phyloP scores from a whole-genome alignment of 2,329 filamentous ascomycete genomes.

The Venturia asperata region DNA sequence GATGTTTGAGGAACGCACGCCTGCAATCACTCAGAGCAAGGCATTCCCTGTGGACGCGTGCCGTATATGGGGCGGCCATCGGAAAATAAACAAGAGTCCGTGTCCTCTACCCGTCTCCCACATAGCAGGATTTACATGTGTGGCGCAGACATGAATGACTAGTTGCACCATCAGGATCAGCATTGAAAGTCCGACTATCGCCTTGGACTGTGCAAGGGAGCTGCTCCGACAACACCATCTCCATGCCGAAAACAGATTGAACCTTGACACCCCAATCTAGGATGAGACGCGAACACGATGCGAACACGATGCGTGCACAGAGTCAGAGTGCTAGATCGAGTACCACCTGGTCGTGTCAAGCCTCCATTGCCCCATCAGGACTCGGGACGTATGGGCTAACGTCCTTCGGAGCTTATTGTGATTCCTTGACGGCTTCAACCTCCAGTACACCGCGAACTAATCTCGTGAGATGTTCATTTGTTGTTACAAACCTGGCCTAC shows the following conservation, averaged over 20 bases:
- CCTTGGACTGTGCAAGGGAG: background rate
- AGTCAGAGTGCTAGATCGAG: slow-evolving; percentile 9
- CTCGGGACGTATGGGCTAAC: slow-evolving; percentile 4
- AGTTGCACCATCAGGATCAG: background rate
- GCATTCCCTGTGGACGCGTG: background rate
- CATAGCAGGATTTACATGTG: background rate
- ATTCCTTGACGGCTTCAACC: slow-evolving; percentile 9
- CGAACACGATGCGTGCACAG: slow-evolving; percentile 9
- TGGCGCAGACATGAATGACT: background rate
- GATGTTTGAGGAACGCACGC: background rate
- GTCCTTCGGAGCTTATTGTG: slow-evolving; percentile 12
- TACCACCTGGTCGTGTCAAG: slow-evolving; percentile 7
- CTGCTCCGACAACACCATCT: slow-evolving; percentile 3
- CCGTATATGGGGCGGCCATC: background rate
- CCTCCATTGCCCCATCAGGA: slow-evolving; percentile 3
- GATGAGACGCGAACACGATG: background rate
- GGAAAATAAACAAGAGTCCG: slow-evolving; percentile 13
- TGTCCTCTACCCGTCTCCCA: slow-evolving; percentile 1
- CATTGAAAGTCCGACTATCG: background rate
- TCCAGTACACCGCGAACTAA: background rate
- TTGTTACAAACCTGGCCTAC: background rate
- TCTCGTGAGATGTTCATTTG: slow-evolving; percentile 1
- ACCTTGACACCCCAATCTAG: background rate
- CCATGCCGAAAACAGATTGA: slow-evolving; percentile 5
- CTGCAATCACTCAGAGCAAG: background rate